Percentiles rank a stretch among this genome's conserved stretches.
Conservation (phyloP, 2,329 filamentous ascomycete species). For the Didymella segeticola region DNA sequence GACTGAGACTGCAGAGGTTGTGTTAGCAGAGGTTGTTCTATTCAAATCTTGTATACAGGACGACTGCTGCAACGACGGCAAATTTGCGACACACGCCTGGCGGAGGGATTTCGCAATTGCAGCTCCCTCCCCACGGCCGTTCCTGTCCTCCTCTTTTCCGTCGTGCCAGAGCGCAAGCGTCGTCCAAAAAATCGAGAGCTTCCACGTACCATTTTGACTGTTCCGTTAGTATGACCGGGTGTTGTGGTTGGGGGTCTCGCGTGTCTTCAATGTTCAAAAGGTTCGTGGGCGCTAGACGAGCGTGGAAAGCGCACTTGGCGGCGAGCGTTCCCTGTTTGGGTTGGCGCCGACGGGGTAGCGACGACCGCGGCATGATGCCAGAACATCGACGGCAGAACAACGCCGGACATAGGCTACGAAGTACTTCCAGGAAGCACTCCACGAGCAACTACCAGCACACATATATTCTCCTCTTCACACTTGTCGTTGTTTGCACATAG, state of each 20-base stretch:
- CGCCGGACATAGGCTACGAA: no score
- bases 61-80: constrained; percentile 12
- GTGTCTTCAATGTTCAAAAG: constrained; percentile 43
- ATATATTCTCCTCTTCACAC: no score
- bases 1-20: constrained; percentile 18
- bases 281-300: constrained; percentile 15
- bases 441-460: no score
- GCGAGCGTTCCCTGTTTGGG: background rate
- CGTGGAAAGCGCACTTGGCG: constrained; percentile 32
- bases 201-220: constrained; percentile 49
- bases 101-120: constrained; percentile 26
- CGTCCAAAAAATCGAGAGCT: constrained; percentile 24
- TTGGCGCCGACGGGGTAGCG: constrained; percentile 7
- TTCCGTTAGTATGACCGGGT: constrained; percentile 46
- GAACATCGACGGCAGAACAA: no score
- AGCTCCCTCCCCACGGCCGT: constrained; percentile 19
- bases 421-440: no score
- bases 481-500: no score
- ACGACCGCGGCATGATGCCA: constrained; percentile 31
- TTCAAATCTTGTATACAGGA: no score
- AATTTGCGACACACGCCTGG: constrained; percentile 33
- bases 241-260: constrained; percentile 47
- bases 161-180: constrained; percentile 14
- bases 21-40: constrained; percentile 19
- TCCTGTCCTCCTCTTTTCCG: constrained; percentile 15